phyloP scores from a whole-genome alignment of 2,329 filamentous ascomycete genomes.

The Phialophora macrospora region DNA sequence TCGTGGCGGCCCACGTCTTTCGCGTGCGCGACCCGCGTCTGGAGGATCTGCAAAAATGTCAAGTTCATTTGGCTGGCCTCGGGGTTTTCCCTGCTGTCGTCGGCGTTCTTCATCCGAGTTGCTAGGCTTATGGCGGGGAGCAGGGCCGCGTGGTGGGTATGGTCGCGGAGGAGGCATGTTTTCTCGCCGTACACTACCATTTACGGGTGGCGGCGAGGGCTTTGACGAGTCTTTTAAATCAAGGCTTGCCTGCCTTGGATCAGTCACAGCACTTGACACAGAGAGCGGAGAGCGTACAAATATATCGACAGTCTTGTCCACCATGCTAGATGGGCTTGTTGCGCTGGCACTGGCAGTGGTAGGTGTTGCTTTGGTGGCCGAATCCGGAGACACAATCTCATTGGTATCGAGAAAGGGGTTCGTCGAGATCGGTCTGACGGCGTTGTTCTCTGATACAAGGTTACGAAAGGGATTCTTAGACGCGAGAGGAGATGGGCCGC shows the following conservation, averaged over 20 bases:
- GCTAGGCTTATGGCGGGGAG: constrained; percentile 42
- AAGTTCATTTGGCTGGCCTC: constrained; percentile 45
- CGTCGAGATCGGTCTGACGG: constrained; percentile 54
- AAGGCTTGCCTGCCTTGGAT: constrained; percentile 23
- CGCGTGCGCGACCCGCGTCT: constrained; percentile 46
- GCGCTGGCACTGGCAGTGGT: constrained; percentile 7
- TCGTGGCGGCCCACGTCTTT: constrained; percentile 57
- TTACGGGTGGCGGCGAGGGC: constrained; percentile 38
- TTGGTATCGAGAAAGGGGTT: constrained; percentile 66
- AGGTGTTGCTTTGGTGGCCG: constrained; percentile 21
- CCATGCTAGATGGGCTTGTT: constrained; percentile 8
- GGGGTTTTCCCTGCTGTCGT: constrained; percentile 44
- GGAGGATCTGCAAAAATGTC: constrained; percentile 57
- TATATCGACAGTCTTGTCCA: constrained; percentile 27
- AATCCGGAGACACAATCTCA: constrained; percentile 39
- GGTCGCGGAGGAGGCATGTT: constrained; percentile 41
- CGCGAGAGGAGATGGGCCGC: constrained; percentile 38
- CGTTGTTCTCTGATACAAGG: constrained; percentile 46
- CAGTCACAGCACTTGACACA: constrained; percentile 6
- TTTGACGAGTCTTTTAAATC: constrained; percentile 28
- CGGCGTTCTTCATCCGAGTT: constrained; percentile 43
- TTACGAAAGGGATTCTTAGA: constrained; percentile 60
- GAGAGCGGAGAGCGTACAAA: constrained; percentile 29
- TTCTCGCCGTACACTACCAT: constrained; percentile 42
- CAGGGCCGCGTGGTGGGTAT: constrained; percentile 34